A percentile compares a stretch with the other conserved stretches of the same genome.
phyloP scores from a whole-genome alignment of 371 early-diverging fungal species.

The Apophysomyces ossiformis region DNA sequence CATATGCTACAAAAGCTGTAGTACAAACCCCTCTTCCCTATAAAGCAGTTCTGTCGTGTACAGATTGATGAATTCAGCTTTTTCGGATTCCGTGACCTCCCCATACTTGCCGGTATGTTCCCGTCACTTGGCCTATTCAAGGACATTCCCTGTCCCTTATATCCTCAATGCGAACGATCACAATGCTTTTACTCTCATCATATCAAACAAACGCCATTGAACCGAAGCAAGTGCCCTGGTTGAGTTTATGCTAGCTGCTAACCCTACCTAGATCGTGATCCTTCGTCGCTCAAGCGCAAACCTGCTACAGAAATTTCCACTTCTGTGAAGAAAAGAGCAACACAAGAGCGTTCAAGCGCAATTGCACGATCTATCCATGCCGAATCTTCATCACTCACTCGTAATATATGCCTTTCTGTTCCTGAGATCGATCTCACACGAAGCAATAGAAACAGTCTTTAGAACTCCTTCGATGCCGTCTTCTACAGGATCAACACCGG shows the following conservation, averaged over 20 bases:
- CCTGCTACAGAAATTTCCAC: background rate
- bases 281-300: slow-evolving; percentile 1
- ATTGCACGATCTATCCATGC: background rate
- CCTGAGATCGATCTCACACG: too few relatives aligned
- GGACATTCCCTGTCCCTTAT: slow-evolving; percentile 36
- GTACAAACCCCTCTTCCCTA: too few relatives aligned
- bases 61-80: too few relatives aligned
- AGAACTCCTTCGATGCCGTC: too few relatives aligned
- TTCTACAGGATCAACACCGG: too few relatives aligned
- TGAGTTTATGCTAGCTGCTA: background rate
- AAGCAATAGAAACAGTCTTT: too few relatives aligned
- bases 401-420: background rate
- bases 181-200: slow-evolving; percentile 41
- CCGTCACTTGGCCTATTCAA: slow-evolving; percentile 43
- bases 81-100: too few relatives aligned
- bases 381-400: background rate
- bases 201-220: background rate
- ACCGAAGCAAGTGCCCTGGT: background rate
- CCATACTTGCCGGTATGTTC: slow-evolving; percentile 26
- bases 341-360: background rate
- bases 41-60: too few relatives aligned
- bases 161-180: slow-evolving; percentile 34
- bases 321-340: background rate
- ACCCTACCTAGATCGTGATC: background rate
- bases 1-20: too few relatives aligned